Evolutionary conservation across 116 monocot genomes (phyloP).

Genomic region (Phalaenopsis hybrid): DNA sequence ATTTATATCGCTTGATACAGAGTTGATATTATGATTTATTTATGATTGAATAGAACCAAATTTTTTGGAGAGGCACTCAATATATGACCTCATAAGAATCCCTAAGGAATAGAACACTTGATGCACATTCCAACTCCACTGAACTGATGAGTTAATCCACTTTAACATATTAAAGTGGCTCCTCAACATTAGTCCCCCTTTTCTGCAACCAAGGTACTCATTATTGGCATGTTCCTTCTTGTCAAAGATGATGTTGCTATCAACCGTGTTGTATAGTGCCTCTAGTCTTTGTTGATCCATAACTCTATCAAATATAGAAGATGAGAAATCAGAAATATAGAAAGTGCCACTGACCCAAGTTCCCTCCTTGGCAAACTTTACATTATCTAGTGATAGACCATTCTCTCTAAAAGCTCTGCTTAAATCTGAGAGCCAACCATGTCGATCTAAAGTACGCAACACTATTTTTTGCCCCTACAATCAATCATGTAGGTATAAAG

Average conservation of each 20-base stretch:
- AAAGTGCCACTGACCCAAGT: slow-evolving; percentile 40
- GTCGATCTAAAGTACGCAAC: slow-evolving; percentile 22
- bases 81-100: too few species aligned
- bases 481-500: too few species aligned
- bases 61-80: too few species aligned
- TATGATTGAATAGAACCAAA: too few species aligned
- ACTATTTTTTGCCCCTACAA: slow-evolving; percentile 42
- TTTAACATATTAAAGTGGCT: too few species aligned
- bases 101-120: too few species aligned
- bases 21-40: too few species aligned
- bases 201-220: too few species aligned
- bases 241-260: slow-evolving; percentile 10
- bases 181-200: too few species aligned
- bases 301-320: background rate
- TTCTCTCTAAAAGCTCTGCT: slow-evolving; percentile 45
- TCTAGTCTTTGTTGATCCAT: slow-evolving; percentile 27
- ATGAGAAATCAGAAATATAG: slow-evolving; percentile 35
- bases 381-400: slow-evolving; percentile 38
- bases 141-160: too few species aligned
- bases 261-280: slow-evolving; percentile 21
- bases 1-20: too few species aligned
- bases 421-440: slow-evolving; percentile 47
- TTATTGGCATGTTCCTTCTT: background rate
- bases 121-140: too few species aligned
- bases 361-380: slow-evolving; percentile 22